phyloP scores from a whole-genome alignment of 1,284 basidiomycete genomes.

The Naganishia liquefaciens region DNA sequence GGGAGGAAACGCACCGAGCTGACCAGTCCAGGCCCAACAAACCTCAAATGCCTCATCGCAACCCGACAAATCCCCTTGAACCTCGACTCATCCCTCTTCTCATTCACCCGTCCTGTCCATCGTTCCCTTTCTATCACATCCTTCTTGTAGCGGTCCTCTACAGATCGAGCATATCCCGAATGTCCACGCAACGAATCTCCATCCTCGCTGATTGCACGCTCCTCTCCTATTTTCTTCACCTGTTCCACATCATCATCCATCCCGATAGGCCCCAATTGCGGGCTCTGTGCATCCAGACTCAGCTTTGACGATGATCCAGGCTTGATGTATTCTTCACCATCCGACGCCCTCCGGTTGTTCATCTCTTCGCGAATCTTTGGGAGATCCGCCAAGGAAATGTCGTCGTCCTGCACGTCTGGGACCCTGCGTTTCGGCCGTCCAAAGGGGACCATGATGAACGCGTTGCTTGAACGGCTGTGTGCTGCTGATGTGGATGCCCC shows the following conservation, averaged over 20 bases:
- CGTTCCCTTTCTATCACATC: background rate
- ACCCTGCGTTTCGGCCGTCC: slow-evolving; percentile 25
- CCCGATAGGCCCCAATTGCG: background rate
- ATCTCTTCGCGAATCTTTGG: slow-evolving; percentile 7
- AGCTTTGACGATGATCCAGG: background rate
- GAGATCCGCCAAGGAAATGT: slow-evolving; percentile 22
- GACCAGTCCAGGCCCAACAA: slow-evolving; percentile 55
- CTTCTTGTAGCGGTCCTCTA: background rate
- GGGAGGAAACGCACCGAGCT: slow-evolving; percentile 32
- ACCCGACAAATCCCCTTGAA: slow-evolving; percentile 22
- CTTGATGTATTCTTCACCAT: background rate
- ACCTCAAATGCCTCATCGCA: slow-evolving; percentile 44
- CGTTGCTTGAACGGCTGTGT: background rate
- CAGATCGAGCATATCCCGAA: background rate
- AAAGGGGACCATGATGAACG: slow-evolving; percentile 16
- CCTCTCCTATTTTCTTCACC: background rate
- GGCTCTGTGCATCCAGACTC: background rate
- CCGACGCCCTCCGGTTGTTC: slow-evolving; percentile 3
- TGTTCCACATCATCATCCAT: background rate
- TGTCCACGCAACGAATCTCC: background rate
- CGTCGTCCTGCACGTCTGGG: slow-evolving; percentile 14
- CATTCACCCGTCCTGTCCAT: slow-evolving; percentile 4
- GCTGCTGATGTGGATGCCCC: background rate
- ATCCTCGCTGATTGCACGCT: background rate
- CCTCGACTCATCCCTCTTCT: slow-evolving; percentile 21